Evolutionary conservation across 2,329 filamentous ascomycete species (phyloP).

Genomic region (Trichoderma gracile): DNA sequence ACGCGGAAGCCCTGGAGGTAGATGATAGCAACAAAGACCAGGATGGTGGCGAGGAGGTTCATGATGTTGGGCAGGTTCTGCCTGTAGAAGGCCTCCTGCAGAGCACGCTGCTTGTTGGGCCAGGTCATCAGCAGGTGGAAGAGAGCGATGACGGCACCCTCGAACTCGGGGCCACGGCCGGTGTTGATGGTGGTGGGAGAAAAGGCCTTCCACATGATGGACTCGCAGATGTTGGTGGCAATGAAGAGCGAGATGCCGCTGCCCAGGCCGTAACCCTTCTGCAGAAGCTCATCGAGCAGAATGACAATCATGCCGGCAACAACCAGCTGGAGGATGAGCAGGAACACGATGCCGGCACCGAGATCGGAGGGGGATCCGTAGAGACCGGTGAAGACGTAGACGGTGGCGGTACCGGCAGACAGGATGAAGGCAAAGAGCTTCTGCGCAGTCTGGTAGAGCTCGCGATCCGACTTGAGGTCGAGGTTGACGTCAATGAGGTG

Average conservation of each 20-base stretch:
- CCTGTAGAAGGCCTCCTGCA: slow-evolving; percentile 98
- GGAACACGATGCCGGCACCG: slow-evolving; percentile 95
- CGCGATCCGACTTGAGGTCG: slow-evolving; percentile 98
- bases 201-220: slow-evolving; percentile 99
- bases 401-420: slow-evolving; percentile 94
- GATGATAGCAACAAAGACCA: slow-evolving; percentile 96
- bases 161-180: slow-evolving; percentile 96
- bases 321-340: slow-evolving; percentile 96
- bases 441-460: slow-evolving; percentile 99
- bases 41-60: slow-evolving; percentile 91
- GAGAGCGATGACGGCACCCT: slow-evolving; percentile 95
- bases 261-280: slow-evolving; percentile 98
- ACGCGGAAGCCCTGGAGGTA: slow-evolving; percentile 99
- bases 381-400: slow-evolving; percentile 97
- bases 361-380: slow-evolving; percentile 97
- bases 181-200: slow-evolving; percentile 99
- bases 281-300: slow-evolving; percentile 95
- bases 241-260: slow-evolving; percentile 99
- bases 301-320: slow-evolving; percentile 98
- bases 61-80: slow-evolving; percentile 99
- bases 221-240: slow-evolving; percentile 99
- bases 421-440: slow-evolving; percentile 98
- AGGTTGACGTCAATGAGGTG: slow-evolving; percentile 99
- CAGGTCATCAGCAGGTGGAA: slow-evolving; percentile 98
- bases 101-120: slow-evolving; percentile 98